A percentile compares a stretch with the other conserved stretches of the same genome.
Evolutionary conservation across 2,329 filamentous ascomycete genomes (phyloP).

Genomic region (Cryphonectria naterciae): DNA sequence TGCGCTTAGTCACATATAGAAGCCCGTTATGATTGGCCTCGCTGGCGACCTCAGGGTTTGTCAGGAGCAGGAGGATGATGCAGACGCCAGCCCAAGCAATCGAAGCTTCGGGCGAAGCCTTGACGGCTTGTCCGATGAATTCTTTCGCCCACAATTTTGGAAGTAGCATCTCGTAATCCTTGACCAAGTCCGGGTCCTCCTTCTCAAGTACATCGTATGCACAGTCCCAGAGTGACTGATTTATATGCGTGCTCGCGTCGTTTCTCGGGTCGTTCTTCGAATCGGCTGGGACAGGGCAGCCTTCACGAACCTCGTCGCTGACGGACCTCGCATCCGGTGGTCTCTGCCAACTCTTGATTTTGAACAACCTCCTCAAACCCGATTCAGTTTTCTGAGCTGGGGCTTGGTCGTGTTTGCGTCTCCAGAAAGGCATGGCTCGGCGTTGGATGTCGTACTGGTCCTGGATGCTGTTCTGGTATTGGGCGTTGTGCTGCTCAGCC

Average conservation of each 20-base stretch:
- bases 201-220: not conserved
- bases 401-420: not conserved
- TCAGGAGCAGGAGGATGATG: slow-evolving; percentile 42
- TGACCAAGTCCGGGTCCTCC: not conserved
- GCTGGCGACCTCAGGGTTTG: slow-evolving; percentile 35
- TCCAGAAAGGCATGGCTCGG: not conserved
- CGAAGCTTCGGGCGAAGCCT: slow-evolving; percentile 38
- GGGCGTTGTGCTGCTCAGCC: not conserved
- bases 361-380: not conserved
- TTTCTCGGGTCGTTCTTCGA: not conserved
- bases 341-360: not conserved
- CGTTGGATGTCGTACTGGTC: not conserved
- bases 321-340: not conserved
- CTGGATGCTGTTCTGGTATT: not conserved
- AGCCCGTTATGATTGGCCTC: slow-evolving; percentile 41
- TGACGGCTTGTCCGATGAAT: slow-evolving; percentile 36
- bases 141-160: slow-evolving; percentile 30
- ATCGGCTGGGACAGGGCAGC: not conserved
- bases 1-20: slow-evolving; percentile 39
- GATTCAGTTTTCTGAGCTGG: too few species aligned
- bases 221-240: not conserved
- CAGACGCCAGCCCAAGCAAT: slow-evolving; percentile 42
- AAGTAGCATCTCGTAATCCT: not conserved
- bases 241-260: not conserved
- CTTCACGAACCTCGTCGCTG: not conserved